Percentiles rank a stretch among this genome's conserved stretches.
Conservation (phyloP, 805 yeast genomes). For the Ogataea trehalophila region DNA sequence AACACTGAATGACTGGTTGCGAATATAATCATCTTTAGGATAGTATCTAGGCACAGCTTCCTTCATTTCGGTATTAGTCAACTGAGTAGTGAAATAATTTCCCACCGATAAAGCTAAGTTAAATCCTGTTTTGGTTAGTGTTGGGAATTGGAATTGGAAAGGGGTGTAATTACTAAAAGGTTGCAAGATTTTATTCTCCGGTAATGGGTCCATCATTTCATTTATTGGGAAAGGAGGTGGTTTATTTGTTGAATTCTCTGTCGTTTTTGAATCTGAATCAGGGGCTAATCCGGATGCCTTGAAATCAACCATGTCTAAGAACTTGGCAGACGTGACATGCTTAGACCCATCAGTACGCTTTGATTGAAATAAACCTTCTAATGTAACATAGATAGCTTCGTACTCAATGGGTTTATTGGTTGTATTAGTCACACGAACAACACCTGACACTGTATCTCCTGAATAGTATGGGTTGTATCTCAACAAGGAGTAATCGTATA, state of each 20-base stretch:
- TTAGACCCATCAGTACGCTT: constrained; percentile 3
- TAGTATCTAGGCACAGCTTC: not conserved
- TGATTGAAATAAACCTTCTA: constrained; percentile 37
- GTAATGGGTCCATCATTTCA: constrained; percentile 6
- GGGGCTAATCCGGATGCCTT: constrained; percentile 13
- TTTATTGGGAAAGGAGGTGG: not conserved
- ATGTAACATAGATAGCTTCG: constrained; percentile 39
- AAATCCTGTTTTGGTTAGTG: constrained; percentile 6
- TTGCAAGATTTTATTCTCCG: constrained; percentile 11
- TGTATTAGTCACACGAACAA: constrained; percentile 12
- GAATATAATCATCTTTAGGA: not conserved
- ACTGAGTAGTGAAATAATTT: constrained; percentile 8
- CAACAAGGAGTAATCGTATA: constrained; percentile 14
- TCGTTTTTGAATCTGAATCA: constrained; percentile 4
- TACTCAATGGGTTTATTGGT: constrained; percentile 28
- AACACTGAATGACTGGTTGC: constrained; percentile 6
- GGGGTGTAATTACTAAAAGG: constrained; percentile 12
- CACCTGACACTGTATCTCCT: constrained; percentile 11
- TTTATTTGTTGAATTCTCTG: not conserved
- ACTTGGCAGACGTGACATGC: constrained; percentile 21
- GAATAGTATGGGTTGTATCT: constrained; percentile 10
- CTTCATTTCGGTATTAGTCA: not conserved
- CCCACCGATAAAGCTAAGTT: constrained; percentile 16
- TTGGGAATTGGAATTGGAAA: constrained; percentile 17
- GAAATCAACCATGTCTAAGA: constrained; percentile 39